Conservation (phyloP, 495 filamentous ascomycete species). For the Beverwykella pulmonaria region DNA sequence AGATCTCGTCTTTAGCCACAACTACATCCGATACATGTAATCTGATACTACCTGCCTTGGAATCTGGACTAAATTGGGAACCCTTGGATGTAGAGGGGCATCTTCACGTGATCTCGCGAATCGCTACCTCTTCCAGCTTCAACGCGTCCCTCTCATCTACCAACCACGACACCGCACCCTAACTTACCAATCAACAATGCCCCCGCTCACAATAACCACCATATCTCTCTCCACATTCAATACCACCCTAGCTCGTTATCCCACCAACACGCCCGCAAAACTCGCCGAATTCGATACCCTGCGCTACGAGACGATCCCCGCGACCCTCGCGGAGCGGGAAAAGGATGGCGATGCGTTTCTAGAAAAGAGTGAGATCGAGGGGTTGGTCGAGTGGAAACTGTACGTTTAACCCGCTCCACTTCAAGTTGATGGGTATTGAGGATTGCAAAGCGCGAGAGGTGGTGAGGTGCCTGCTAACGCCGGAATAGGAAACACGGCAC, state of each 20-base stretch:
- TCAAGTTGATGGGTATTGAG: too few relatives aligned
- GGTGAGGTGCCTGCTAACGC: too few relatives aligned
- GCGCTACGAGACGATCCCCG: slow-evolving; percentile 40
- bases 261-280: slow-evolving; percentile 29
- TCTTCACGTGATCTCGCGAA: slow-evolving; percentile 13
- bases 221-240: slow-evolving; percentile 38
- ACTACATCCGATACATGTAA: too few relatives aligned
- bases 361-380: slow-evolving; percentile 36
- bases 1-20: too few relatives aligned
- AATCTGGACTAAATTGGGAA: too few relatives aligned
- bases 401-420: slow-evolving; percentile 48
- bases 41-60: too few relatives aligned
- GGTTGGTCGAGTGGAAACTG: slow-evolving; percentile 78
- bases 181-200: slow-evolving; percentile 13
- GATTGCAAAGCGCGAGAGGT: too few relatives aligned
- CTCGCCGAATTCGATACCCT: slow-evolving; percentile 38
- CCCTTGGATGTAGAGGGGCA: too few relatives aligned
- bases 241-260: slow-evolving; percentile 34
- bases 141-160: background rate
- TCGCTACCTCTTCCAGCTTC: background rate
- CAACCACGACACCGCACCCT: background rate
- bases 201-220: slow-evolving; percentile 3
- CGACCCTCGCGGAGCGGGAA: slow-evolving; percentile 16
- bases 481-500: slow-evolving; percentile 63
- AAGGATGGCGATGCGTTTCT: slow-evolving; percentile 27